Base-by-base conservation (phyloP, 306 rosid genomes). In the Prunus mongolica region DNA sequence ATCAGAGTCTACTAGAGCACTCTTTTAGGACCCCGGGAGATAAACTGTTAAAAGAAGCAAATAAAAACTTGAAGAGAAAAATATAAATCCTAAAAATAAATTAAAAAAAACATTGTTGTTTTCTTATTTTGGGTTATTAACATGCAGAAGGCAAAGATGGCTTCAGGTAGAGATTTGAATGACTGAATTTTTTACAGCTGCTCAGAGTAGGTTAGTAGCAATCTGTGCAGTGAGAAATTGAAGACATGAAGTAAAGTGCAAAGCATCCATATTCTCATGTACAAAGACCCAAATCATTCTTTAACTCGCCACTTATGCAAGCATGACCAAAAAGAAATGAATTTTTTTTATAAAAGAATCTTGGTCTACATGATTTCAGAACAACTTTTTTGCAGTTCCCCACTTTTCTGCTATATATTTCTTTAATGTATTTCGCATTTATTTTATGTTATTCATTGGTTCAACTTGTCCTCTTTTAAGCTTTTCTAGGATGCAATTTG, bases 281-380 rank as follows among this genome's bases (percentile, higher is more conserved):
- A 34, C 79, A 2, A 54, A 52, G n/a, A 52, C 19, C 15, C 16
- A 38, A 38, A 6, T 65, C 7, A 66, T 54, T 61, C 22, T 68
- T 73, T 62, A 28, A 79, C 70, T 52, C 34, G 25, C 75, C 74
- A 78, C 78, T 82, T 61, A 22, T 65, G 47, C n/a, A 65, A 75
- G 75, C 71, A 75, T 54, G 77, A 61, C 71, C 28, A 58, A 56
- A 72, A 58, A 50, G 18, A 30, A 62, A 30, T 6, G 44, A 38
- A 38, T 38, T 38, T 38, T 38, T 38, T 38, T 0, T 38, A 32
- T 13, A 2, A 41, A 75, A 64, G 79, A 67, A 71, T 79, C 69
- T 45, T 60, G 54, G 79, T 67, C 54, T 72, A 56, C 50, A 66
- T 28, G 73, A 72, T 46, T 55, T 24, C 47, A 55, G 56, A 30